Percentiles rank a stretch among this genome's conserved stretches.
Evolutionary conservation across 2,329 filamentous ascomycete genomes (phyloP).

Genomic region (Fusarium sp.): DNA sequence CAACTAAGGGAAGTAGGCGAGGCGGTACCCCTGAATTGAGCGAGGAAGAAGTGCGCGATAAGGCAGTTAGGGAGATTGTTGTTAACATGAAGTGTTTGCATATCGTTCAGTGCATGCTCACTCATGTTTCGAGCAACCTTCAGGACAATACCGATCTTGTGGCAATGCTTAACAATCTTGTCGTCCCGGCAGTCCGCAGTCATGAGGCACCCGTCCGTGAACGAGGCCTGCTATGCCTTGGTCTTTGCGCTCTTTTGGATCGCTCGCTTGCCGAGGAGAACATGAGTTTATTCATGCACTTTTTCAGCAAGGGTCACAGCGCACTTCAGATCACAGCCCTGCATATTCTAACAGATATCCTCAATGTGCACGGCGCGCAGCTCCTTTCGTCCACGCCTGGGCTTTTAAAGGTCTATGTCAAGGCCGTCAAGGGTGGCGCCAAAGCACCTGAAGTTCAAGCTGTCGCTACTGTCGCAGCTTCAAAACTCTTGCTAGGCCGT

Average conservation of each 20-base stretch:
- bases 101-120: constrained; percentile 96
- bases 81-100: constrained; percentile 99
- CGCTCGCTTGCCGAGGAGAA: constrained; percentile 94
- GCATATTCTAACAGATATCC: constrained; percentile 92
- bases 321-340: constrained; percentile 89
- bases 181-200: constrained; percentile 93
- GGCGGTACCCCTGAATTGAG: constrained; percentile 60
- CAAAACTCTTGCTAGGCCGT: constrained; percentile 86
- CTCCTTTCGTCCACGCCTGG: constrained; percentile 76
- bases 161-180: constrained; percentile 97
- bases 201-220: constrained; percentile 94
- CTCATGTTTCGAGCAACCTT: constrained; percentile 89
- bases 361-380: constrained; percentile 88
- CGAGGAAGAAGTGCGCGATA: constrained; percentile 76
- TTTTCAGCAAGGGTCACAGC: constrained; percentile 93
- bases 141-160: constrained; percentile 93
- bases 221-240: constrained; percentile 87
- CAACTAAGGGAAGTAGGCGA: constrained; percentile 62
- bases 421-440: constrained; percentile 79
- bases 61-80: constrained; percentile 90
- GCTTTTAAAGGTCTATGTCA: constrained; percentile 87
- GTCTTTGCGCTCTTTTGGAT: constrained; percentile 90
- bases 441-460: constrained; percentile 82
- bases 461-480: constrained; percentile 82
- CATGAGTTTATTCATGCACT: constrained; percentile 92